Evolutionary conservation across 1,284 basidiomycete genomes (phyloP).

Genomic region (Neonothopanus nambi): DNA sequence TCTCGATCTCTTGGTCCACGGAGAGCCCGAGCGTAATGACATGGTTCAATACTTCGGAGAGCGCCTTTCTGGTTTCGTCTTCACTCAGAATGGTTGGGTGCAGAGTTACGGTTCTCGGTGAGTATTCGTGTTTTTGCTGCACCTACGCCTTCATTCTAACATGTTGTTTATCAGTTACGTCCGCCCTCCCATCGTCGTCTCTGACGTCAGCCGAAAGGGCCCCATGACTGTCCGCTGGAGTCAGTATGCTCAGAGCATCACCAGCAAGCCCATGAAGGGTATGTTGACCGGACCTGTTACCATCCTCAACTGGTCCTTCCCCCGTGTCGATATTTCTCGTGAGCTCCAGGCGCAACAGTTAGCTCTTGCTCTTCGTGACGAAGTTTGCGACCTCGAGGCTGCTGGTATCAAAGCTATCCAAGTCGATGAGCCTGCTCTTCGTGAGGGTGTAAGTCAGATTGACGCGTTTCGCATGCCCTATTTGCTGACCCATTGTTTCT

Average conservation of each 20-base stretch:
- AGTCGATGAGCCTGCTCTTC: constrained; percentile 99
- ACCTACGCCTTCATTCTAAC: neutral
- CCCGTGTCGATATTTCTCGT: constrained; percentile 95
- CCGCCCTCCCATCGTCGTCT: constrained; percentile 98
- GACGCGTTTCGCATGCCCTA: neutral
- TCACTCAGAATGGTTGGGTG: constrained; percentile 99
- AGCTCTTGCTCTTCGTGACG: constrained; percentile 96
- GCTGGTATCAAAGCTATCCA: constrained; percentile 98
- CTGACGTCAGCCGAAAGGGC: constrained; percentile 91
- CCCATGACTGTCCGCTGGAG: constrained; percentile 99
- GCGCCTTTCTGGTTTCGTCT: constrained; percentile 93
- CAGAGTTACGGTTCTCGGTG: constrained; percentile 95
- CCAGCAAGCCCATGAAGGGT: constrained; percentile 97
- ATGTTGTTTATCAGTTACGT: constrained; percentile 74
- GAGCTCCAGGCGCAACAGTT: constrained; percentile 99
- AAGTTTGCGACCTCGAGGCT: constrained; percentile 97
- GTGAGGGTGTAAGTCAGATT: constrained; percentile 84
- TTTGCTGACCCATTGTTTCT: constrained; percentile 8
- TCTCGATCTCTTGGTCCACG: constrained; percentile 97
- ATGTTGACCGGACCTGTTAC: constrained; percentile 97
- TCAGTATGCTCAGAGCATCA: constrained; percentile 94
- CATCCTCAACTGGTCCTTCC: constrained; percentile 99
- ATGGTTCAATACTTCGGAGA: constrained; percentile 99
- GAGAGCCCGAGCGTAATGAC: constrained; percentile 98
- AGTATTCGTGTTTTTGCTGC: constrained; percentile 24